These are phyloP conservation scores for Quercus glauca DNA, from an alignment of 306 rosid genomes.

Conservation along the genomic window DNA sequence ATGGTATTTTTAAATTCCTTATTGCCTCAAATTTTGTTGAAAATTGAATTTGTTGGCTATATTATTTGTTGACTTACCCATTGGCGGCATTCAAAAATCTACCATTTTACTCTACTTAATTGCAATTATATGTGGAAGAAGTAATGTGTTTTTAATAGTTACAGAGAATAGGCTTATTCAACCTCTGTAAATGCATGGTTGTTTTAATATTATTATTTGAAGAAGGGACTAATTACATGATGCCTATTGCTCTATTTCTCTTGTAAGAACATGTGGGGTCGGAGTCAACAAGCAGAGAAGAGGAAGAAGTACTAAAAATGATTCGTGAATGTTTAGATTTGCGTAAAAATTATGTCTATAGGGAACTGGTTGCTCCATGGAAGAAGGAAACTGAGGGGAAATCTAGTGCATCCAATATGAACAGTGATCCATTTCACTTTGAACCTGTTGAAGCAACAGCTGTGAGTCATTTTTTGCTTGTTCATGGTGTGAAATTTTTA, in stretches of 20 bases:
- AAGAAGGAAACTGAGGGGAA: slow-evolving; percentile 11
- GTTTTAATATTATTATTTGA: slow-evolving; percentile 1
- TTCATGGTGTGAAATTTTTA: background rate
- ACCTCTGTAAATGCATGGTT: slow-evolving; percentile 14
- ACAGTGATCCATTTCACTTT: slow-evolving; percentile 36
- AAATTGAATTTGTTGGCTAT: slow-evolving; percentile 2
- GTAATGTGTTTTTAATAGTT: background rate
- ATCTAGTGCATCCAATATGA: slow-evolving; percentile 13
- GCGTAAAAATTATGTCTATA: slow-evolving; percentile 34
- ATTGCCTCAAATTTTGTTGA: slow-evolving; percentile 4
- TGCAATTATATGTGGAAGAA: background rate
- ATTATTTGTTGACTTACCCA: background rate
- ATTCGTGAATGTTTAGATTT: slow-evolving; percentile 40
- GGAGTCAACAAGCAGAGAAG: slow-evolving; percentile 36
- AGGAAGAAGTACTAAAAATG: slow-evolving; percentile 36
- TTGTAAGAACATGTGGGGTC: background rate
- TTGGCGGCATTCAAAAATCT: background rate
- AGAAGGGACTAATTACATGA: background rate
- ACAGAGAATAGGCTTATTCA: background rate
- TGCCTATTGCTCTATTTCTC: background rate
- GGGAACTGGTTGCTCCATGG: slow-evolving; percentile 35
- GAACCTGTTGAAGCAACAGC: slow-evolving; percentile 36
- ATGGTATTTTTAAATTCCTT: slow-evolving; percentile 38
- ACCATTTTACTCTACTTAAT: background rate
- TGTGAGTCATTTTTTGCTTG: slow-evolving; percentile 20